Conservation (phyloP, 148 eudicot species). For the Amaranthus hypochondriacus region DNA sequence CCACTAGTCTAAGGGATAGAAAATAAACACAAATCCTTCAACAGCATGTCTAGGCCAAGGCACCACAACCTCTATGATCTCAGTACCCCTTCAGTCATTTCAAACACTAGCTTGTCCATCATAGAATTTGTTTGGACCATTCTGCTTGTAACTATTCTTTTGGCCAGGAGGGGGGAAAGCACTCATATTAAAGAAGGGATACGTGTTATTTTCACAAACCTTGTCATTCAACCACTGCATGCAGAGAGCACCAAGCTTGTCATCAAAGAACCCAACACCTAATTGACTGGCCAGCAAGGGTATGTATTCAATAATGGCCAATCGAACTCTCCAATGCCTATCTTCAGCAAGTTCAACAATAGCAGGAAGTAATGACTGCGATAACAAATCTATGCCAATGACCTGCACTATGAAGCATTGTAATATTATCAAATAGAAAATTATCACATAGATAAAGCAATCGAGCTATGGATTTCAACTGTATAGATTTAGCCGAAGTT, state of each 20-base stretch:
- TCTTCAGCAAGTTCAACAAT: constrained; percentile 98
- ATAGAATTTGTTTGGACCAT: not conserved
- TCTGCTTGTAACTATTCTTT: not conserved
- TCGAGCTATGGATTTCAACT: not conserved
- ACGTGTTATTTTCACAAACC: constrained; percentile 37
- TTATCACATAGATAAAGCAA: constrained; percentile 2
- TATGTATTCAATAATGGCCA: constrained; percentile 93
- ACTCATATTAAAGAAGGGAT: not conserved
- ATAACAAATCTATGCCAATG: constrained; percentile 89
- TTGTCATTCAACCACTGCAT: constrained; percentile 93
- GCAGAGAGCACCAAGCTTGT: constrained; percentile 91
- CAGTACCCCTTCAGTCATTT: not conserved
- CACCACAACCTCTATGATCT: not conserved
- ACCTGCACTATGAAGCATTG: constrained; percentile 53
- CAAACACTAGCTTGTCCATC: not conserved
- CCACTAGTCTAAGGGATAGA: not conserved
- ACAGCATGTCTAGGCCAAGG: not conserved
- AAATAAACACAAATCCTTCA: not conserved
- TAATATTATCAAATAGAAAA: constrained; percentile 7
- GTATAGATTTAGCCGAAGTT: too few species aligned
- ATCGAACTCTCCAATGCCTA: constrained; percentile 91
- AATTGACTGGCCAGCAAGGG: constrained; percentile 94
- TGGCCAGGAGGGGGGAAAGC: not conserved
- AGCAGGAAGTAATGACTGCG: constrained; percentile 93
- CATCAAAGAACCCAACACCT: constrained; percentile 96